Conservation (phyloP, 768 basidiomycete genomes). For the Boletus patriciae region DNA sequence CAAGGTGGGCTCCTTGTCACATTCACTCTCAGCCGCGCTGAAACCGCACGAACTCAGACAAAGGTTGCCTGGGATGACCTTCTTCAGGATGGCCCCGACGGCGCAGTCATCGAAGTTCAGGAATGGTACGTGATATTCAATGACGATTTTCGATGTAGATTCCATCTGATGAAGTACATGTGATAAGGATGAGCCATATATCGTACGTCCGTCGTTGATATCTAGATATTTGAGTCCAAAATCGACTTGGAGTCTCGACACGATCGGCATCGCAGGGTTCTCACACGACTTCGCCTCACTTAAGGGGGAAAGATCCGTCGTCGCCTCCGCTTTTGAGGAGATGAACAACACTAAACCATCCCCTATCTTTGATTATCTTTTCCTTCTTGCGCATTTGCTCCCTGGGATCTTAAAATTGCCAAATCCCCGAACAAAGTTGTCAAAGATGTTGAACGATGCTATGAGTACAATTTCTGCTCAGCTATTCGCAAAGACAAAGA, state of each 20-base stretch:
- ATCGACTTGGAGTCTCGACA: slow-evolving; percentile 36
- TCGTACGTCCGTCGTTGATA: no score
- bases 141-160: no score
- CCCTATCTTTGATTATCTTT: slow-evolving; percentile 17
- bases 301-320: slow-evolving; percentile 28
- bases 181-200: no score
- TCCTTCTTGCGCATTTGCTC: slow-evolving; percentile 32
- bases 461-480: no score
- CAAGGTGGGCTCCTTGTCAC: slow-evolving; percentile 29
- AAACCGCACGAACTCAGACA: slow-evolving; percentile 16
- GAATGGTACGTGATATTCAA: slow-evolving; percentile 36
- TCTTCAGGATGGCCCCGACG: slow-evolving; percentile 25
- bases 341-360: slow-evolving; percentile 25
- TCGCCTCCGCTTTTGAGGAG: slow-evolving; percentile 21
- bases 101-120: slow-evolving; percentile 47
- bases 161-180: background rate
- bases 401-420: slow-evolving; percentile 34
- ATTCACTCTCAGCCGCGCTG: no score
- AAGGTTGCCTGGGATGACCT: slow-evolving; percentile 33
- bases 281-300: slow-evolving; percentile 48
- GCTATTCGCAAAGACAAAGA: no score
- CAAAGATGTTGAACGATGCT: no score
- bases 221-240: slow-evolving; percentile 3
- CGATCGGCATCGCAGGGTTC: slow-evolving; percentile 45
- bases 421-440: no score